Percentiles rank a stretch among this genome's conserved stretches.
Conservation (phyloP, 148 eudicot genomes). For the Rhododendron molle region DNA sequence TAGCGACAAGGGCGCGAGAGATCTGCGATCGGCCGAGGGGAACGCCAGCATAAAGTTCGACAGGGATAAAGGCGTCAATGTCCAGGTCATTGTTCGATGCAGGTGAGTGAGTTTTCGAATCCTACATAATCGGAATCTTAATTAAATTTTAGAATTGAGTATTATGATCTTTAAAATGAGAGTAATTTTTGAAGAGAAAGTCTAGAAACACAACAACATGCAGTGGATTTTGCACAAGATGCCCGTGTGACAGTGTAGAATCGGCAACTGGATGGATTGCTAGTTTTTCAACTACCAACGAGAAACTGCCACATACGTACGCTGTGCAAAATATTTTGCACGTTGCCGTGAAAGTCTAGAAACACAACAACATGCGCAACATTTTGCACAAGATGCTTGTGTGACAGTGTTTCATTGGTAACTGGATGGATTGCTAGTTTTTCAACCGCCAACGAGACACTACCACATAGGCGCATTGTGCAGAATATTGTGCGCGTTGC, state of each 20-base stretch:
- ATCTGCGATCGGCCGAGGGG: slow-evolving; percentile 68
- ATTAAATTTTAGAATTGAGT: neutral
- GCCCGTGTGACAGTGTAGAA: neutral
- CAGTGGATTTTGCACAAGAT: neutral
- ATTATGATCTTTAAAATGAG: neutral
- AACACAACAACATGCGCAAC: too few species aligned
- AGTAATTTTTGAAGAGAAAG: neutral
- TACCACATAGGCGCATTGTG: too few species aligned
- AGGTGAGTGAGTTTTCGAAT: slow-evolving; percentile 43
- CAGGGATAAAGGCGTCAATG: slow-evolving; percentile 90
- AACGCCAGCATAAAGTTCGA: slow-evolving; percentile 48
- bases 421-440: too few species aligned
- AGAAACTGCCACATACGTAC: too few species aligned
- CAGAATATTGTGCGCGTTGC: neutral
- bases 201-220: neutral
- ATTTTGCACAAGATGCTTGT: too few species aligned
- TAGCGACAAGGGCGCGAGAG: slow-evolving; percentile 68
- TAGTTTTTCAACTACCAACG: too few species aligned
- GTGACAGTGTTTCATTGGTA: too few species aligned
- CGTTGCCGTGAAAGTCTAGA: too few species aligned
- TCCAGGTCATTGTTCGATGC: slow-evolving; percentile 94
- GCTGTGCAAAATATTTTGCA: neutral
- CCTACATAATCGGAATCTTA: slow-evolving; percentile 10
- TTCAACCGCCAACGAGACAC: too few species aligned
- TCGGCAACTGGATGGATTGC: neutral